phyloP scores from a whole-genome alignment of 2,329 filamentous ascomycete genomes.

The Oidium heveae region DNA sequence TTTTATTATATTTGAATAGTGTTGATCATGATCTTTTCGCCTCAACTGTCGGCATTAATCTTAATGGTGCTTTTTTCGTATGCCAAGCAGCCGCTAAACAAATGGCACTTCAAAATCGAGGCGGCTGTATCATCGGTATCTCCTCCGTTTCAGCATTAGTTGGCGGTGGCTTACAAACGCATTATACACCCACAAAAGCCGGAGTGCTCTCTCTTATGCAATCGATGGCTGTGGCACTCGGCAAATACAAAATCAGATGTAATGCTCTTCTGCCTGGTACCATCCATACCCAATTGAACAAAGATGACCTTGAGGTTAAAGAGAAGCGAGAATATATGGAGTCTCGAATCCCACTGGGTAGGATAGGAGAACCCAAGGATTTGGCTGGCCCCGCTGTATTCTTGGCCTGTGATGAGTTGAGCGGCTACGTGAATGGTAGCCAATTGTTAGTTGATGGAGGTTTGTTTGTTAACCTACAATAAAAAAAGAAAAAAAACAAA shows the following conservation, averaged over 20 bases:
- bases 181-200: conserved; percentile 78
- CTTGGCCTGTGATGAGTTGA: conserved; percentile 53
- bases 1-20: conserved; percentile 13
- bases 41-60: conserved; percentile 52
- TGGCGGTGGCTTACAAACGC: conserved; percentile 52
- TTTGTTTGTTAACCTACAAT: too few species aligned
- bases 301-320: conserved; percentile 51
- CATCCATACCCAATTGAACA: conserved; percentile 62
- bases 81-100: conserved; percentile 66
- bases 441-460: conserved; percentile 61
- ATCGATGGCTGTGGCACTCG: conserved; percentile 54
- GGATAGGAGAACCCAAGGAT: conserved; percentile 48
- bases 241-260: conserved; percentile 50
- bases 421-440: conserved; percentile 57
- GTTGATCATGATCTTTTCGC: conserved; percentile 45
- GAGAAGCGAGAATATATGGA: conserved; percentile 58
- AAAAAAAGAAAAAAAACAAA: too few species aligned
- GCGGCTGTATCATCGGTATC: conserved; percentile 59
- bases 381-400: conserved; percentile 69
- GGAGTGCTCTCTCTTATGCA: conserved; percentile 64
- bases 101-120: conserved; percentile 41
- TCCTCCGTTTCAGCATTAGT: conserved; percentile 51
- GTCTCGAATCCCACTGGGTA: conserved; percentile 50
- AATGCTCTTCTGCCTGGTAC: conserved; percentile 69
- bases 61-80: conserved; percentile 70